phyloP scores from a whole-genome alignment of 306 rosid species.

The Amphicarpaea edgeworthii region DNA sequence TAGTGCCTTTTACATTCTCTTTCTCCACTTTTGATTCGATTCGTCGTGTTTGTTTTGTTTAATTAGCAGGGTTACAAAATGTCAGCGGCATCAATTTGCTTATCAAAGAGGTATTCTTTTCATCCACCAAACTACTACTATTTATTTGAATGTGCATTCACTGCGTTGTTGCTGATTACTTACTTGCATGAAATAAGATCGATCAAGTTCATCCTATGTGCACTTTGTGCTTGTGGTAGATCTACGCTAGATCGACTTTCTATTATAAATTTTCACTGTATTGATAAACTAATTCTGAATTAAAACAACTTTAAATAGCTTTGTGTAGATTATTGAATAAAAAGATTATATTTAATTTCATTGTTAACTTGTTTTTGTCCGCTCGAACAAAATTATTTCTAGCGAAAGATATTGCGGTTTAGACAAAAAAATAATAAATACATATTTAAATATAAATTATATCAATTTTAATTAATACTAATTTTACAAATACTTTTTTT shows the following conservation, averaged over 20 bases:
- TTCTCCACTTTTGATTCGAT: background rate
- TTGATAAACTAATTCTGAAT: no score
- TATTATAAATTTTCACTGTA: no score
- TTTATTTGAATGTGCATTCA: background rate
- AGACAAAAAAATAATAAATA: no score
- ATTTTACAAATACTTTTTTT: no score
- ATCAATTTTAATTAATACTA: background rate
- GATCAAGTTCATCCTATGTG: no score
- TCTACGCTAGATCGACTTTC: no score
- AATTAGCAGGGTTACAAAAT: slow-evolving; percentile 32
- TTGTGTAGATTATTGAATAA: no score
- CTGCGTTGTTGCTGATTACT: no score
- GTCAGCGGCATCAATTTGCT: slow-evolving; percentile 34
- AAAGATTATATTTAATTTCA: background rate
- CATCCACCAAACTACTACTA: background rate
- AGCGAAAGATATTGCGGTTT: no score
- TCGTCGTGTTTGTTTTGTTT: slow-evolving; percentile 26
- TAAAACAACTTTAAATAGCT: background rate
- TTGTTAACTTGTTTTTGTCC: background rate
- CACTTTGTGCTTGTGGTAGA: no score
- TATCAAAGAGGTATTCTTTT: slow-evolving; percentile 49
- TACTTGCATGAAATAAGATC: background rate
- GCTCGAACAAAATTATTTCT: no score
- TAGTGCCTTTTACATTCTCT: background rate
- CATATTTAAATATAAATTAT: background rate